Conservation (phyloP, 1,139 yeast species). For the Cylindricascospora bacillispora region DNA sequence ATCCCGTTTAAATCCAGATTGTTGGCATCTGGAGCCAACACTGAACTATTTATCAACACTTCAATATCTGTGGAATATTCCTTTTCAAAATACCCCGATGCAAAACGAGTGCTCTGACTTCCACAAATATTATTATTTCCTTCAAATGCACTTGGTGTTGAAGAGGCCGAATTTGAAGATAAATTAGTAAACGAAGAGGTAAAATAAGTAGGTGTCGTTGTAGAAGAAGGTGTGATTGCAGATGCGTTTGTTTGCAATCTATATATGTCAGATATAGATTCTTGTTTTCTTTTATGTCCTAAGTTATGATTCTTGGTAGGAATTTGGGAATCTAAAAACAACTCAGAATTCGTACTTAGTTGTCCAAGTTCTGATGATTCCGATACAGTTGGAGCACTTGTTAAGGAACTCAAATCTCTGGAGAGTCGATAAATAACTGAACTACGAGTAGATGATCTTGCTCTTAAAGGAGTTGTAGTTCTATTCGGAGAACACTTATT, state of each 20-base stretch:
- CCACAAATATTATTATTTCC: not conserved
- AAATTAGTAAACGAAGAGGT: constrained; percentile 11
- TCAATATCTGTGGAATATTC: constrained; percentile 1
- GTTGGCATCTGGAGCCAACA: constrained; percentile 4
- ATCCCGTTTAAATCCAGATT: constrained; percentile 11
- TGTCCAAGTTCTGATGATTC: constrained; percentile 2
- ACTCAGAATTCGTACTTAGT: constrained; percentile 8
- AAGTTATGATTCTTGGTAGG: constrained; percentile 3
- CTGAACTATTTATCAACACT: constrained; percentile 1
- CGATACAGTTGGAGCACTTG: constrained; percentile 5
- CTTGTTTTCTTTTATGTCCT: constrained; percentile 17
- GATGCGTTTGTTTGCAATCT: constrained; percentile 7
- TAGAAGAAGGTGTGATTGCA: constrained; percentile 10
- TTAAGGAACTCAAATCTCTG: constrained; percentile 12
- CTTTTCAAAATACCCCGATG: constrained; percentile 1
- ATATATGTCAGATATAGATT: constrained; percentile 18
- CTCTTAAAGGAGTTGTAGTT: constrained; percentile 21
- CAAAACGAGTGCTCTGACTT: too few relatives aligned
- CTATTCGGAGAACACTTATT: constrained; percentile 22
- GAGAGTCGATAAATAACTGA: constrained; percentile 17
- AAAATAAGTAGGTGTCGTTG: constrained; percentile 14
- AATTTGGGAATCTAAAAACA: constrained; percentile 13
- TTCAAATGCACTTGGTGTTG: constrained; percentile 16
- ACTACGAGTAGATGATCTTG: constrained; percentile 19
- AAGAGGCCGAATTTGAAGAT: constrained; percentile 15